Percentiles rank a stretch among this genome's conserved stretches.
Evolutionary conservation across 352 stramenopile species (phyloP).

Genomic region (Phytophthora pluvialis): DNA sequence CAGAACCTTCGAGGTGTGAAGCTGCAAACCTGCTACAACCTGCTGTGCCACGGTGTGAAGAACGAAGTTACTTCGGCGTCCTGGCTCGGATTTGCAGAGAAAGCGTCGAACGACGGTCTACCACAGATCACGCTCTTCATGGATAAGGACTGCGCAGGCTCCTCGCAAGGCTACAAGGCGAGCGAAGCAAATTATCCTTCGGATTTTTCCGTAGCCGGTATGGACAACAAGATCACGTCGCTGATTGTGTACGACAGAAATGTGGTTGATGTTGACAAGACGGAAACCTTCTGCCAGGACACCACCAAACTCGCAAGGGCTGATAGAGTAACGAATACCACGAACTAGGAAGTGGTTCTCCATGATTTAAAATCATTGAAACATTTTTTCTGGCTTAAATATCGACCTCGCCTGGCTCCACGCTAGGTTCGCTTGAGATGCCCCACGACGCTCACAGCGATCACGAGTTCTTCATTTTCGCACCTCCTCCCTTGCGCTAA

Average conservation of each 20-base stretch:
- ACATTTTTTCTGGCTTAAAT: constrained; percentile 4
- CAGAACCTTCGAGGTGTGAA: constrained; percentile 11
- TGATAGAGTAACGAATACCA: neutral
- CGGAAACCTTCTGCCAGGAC: constrained; percentile 6
- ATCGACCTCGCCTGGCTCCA: neutral
- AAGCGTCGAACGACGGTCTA: neutral
- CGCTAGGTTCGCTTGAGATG: too few species aligned
- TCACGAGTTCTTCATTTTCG: neutral
- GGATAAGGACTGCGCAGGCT: constrained; percentile 13
- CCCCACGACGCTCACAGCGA: too few species aligned
- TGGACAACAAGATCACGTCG: constrained; percentile 20
- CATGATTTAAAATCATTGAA: neutral
- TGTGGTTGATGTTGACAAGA: constrained; percentile 11
- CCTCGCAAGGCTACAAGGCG: constrained; percentile 1
- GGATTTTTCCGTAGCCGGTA: neutral
- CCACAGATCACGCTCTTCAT: constrained; percentile 17
- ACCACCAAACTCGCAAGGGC: neutral
- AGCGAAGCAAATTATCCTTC: constrained; percentile 4
- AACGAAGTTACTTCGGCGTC: constrained; percentile 3
- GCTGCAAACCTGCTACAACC: constrained; percentile 17
- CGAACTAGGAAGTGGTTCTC: neutral
- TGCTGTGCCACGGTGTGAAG: constrained; percentile 9
- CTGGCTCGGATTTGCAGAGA: constrained; percentile 2
- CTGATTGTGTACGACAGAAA: constrained; percentile 15
- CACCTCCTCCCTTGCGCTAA: neutral